A percentile compares a stretch with the other conserved stretches of the same genome.
Evolutionary conservation across 805 yeast species (phyloP).

Genomic region (Saturnispora sanitii): DNA sequence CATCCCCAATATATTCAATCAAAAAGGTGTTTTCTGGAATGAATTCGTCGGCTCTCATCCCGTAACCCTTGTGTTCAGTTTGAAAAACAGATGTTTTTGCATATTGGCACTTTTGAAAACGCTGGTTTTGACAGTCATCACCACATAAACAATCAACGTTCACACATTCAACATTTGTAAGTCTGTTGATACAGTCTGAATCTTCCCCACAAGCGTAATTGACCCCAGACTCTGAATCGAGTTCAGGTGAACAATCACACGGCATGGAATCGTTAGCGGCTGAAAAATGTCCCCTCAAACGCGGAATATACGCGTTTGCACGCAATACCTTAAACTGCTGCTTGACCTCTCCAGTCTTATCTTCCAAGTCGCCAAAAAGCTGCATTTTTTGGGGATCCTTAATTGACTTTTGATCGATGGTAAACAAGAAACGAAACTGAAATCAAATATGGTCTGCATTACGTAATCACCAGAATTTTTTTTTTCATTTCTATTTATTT

Average conservation of each 20-base stretch:
- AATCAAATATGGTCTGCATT: too few relatives aligned
- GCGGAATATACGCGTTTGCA: constrained; percentile 53
- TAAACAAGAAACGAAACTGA: background rate
- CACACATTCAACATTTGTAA: constrained; percentile 87
- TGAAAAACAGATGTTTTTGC: constrained; percentile 72
- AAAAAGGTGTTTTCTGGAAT: constrained; percentile 61
- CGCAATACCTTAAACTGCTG: constrained; percentile 44
- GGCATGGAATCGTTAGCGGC: constrained; percentile 74
- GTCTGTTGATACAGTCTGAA: constrained; percentile 84
- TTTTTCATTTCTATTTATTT: background rate
- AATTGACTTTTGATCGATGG: too few relatives aligned
- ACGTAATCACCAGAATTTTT: background rate
- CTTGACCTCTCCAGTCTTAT: constrained; percentile 63
- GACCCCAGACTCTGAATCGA: constrained; percentile 22
- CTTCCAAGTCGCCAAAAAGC: constrained; percentile 29
- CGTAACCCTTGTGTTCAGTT: constrained; percentile 83
- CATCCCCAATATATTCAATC: constrained; percentile 92
- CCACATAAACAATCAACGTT: constrained; percentile 68
- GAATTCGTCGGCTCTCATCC: constrained; percentile 60
- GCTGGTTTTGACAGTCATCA: constrained; percentile 68
- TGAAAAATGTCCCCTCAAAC: constrained; percentile 51
- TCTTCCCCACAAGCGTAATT: constrained; percentile 73
- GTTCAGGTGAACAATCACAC: constrained; percentile 70
- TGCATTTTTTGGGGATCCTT: background rate
- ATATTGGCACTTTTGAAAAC: constrained; percentile 72